Base-by-base conservation (phyloP, 768 basidiomycete genomes). In the Clavulina sp. region DNA sequence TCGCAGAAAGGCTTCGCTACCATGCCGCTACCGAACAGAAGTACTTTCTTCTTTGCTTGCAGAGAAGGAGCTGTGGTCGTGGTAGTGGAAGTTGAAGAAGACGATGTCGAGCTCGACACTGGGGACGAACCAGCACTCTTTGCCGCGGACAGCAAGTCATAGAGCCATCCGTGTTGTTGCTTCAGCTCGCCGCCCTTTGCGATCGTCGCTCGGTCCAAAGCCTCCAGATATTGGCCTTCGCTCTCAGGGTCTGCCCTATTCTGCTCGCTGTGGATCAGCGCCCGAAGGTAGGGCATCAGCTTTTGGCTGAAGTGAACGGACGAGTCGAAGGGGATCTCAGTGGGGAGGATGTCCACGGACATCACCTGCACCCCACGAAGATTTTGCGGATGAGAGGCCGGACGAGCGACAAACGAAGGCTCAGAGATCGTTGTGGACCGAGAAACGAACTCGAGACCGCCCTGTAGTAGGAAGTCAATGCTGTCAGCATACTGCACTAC, bases 1-100 rank as follows among this genome's bases (percentile, higher is more conserved):
- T 76, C 2, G 88, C 79, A 0, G 85, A 84, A 16, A 9, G 92
- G 92, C 2, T 81, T 82, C 3, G 89, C 87, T 19, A 96, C 92
- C 79, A 95, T 88, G n/a, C 92, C 92, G 51, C 84, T 88, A 5
- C 92, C 92, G 2, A 96, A 72, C 60, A 95, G 69, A 31, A 96
- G 63, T 0, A 91, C 73, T 54, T 59, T 64, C 58, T 72, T 76
- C 68, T 80, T 81, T 48, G 43, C 13, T n/a, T n/a, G n/a, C n/a
- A n/a, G n/a, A n/a, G n/a, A n/a, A 46, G 16, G 43, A 1, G 26
- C 16, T 9, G 9, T 38, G 19, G 34, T 38, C 9, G 9, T 9
- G 34, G 9, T 38, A 9, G 9, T 38, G 9, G 34, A 9, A 9
- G 19, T 19, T 9, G 34, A 38, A 9, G 34, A 38, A 38, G 34